phyloP scores from a whole-genome alignment of 2,329 filamentous ascomycete species.

The Fulvia fulva region DNA sequence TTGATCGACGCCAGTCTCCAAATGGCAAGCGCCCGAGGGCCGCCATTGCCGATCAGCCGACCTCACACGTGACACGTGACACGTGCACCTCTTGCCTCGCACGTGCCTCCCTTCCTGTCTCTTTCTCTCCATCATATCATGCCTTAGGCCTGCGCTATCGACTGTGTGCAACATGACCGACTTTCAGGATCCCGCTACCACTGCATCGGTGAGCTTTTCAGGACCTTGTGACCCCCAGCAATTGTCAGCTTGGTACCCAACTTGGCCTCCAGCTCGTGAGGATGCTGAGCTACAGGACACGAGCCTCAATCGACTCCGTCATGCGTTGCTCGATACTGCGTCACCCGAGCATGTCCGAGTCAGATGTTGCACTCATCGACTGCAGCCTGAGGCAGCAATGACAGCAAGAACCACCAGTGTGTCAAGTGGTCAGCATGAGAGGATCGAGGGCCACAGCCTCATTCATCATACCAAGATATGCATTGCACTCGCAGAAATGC shows the following conservation, averaged over 20 bases:
- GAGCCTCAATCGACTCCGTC: neutral
- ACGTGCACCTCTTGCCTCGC: neutral
- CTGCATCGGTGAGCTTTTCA: neutral
- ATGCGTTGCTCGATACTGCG: neutral
- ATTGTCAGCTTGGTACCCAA: neutral
- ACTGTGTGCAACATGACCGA: neutral
- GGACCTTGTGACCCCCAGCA: neutral
- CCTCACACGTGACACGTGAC: no score
- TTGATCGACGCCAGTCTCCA: neutral
- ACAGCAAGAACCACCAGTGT: neutral
- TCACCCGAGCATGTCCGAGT: neutral
- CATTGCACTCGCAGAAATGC: no score
- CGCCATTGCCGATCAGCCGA: neutral
- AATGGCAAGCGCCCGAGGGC: constrained; percentile 1
- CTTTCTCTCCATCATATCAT: neutral
- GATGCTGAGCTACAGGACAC: neutral
- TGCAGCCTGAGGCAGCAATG: neutral
- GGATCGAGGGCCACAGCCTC: no score
- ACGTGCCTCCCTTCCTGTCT: neutral
- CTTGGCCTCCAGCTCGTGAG: neutral
- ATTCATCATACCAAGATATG: no score
- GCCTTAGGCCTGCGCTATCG: neutral
- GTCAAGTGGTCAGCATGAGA: neutral
- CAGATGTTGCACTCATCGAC: no score
- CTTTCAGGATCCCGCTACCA: neutral